These are phyloP conservation scores for Beauveria sp. DNA, from an alignment of 2,329 filamentous ascomycete species.

Conservation along the genomic window DNA sequence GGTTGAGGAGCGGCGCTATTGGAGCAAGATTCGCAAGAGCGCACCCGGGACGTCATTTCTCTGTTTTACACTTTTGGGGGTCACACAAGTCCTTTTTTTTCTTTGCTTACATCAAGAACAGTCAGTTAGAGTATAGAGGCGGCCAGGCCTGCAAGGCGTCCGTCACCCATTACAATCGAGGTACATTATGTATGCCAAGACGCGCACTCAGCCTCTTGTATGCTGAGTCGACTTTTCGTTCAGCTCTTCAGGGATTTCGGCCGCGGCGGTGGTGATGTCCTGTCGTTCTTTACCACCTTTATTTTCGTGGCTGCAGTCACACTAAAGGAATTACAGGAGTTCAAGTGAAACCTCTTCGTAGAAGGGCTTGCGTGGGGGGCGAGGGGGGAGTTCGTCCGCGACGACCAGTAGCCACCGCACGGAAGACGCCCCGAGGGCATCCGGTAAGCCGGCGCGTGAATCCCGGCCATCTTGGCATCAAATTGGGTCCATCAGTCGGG, in stretches of 20 bases:
- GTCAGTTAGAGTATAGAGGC: constrained; percentile 4
- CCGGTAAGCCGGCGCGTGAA: no score
- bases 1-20: not conserved
- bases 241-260: no score
- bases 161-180: not conserved
- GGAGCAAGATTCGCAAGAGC: not conserved
- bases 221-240: not conserved
- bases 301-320: not conserved
- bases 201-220: not conserved
- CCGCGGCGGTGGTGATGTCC: no score
- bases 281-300: not conserved
- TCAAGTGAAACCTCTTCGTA: no score
- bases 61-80: not conserved
- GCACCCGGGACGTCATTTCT: not conserved
- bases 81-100: not conserved
- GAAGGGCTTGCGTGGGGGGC: no score
- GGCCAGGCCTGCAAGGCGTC: not conserved
- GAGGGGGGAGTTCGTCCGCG: no score
- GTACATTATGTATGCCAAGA: not conserved
- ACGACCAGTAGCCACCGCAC: no score
- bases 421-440: no score
- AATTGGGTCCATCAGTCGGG: no score
- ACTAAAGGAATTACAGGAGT: no score
- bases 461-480: no score
- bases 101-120: not conserved